Conservation (phyloP, 768 basidiomycete genomes). For the Auricularia heimuer region DNA sequence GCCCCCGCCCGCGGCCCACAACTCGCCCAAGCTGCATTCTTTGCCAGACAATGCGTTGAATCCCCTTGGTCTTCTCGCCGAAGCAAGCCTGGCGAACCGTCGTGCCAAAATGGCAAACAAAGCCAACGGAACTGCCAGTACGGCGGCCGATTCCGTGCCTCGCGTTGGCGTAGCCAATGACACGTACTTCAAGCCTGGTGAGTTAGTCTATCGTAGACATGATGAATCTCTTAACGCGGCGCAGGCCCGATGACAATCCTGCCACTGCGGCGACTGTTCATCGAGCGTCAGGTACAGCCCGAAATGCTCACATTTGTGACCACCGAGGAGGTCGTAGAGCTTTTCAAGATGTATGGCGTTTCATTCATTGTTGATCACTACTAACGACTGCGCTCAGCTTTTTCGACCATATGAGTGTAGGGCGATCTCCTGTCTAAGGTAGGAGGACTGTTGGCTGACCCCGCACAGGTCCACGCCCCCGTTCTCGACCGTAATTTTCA, state of each 20-base stretch:
- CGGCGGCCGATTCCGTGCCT: conserved; percentile 24
- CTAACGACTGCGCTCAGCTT: conserved; percentile 33
- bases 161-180: conserved; percentile 71
- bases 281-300: conserved; percentile 83
- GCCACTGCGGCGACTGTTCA: conserved; percentile 71
- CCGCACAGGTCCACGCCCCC: conserved; percentile 59
- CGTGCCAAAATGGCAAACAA: conserved; percentile 38
- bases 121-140: conserved; percentile 9
- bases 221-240: background rate
- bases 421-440: conserved; percentile 14
- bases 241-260: conserved; percentile 81
- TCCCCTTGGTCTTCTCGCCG: conserved; percentile 85
- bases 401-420: conserved; percentile 67
- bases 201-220: conserved; percentile 11
- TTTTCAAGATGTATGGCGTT: conserved; percentile 76
- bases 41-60: conserved; percentile 89
- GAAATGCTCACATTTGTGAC: conserved; percentile 86
- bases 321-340: conserved; percentile 80
- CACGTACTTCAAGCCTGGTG: conserved; percentile 88
- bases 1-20: conserved; percentile 9
- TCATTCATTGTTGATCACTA: conserved; percentile 7
- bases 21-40: conserved; percentile 79
- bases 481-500: conserved; percentile 84
- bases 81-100: conserved; percentile 74
- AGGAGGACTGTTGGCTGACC: conserved; percentile 3